Base-by-base conservation (phyloP, 1,139 yeast species). In the Geotrichum carabidarum region DNA sequence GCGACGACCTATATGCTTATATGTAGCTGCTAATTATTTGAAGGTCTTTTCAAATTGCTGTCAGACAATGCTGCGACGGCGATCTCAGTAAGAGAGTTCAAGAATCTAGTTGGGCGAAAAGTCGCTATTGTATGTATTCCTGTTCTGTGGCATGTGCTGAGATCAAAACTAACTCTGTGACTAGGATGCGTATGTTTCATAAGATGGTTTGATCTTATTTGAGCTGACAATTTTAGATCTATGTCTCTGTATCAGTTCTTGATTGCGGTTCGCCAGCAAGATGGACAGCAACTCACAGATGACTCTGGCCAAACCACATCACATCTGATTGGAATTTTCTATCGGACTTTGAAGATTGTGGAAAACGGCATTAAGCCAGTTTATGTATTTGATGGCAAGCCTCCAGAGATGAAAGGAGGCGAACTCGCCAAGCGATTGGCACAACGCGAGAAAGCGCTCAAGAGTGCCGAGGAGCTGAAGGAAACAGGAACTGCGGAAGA, bases 341-440 rank as follows among this genome's bases (percentile, higher is more conserved):
- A 93, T 69, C 76, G 99, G 58, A 94, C 99, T 0, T 77, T 93
- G 52, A 74, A 96, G 56, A 80, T 93, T 77, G 86, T 91, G 9
- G 96, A 86, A 61, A 82, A 87, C 65, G 96, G 97, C 18, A 83
- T 94, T 65, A 93, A 93, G 69, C 99, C 99, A 1, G 86, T 91
- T 36, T 93, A 90, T 66, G 98, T 94, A 6, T 93, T 93, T 71
- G 99, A 93, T 69, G 99, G 99, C 35, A 90, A 87, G 65, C 98
- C 96, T 14, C 95, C 95, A 1, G 89, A 84, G 8, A 72, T 93
- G 71, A 93, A 93, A 72, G 88, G 95, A 44, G 96, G 95, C 17
- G 99, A 93, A 71, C 77, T 94, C 63, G 93, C 86, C 58, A 93
- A 93, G 69, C 81, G 99, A 66, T 74, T 84, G 57, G 82, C 82